Evolutionary conservation across 108 stramenopile genomes (phyloP), one percentile per base, ranked within the genome.

Genomic region (Discostella stelligeroides): DNA sequence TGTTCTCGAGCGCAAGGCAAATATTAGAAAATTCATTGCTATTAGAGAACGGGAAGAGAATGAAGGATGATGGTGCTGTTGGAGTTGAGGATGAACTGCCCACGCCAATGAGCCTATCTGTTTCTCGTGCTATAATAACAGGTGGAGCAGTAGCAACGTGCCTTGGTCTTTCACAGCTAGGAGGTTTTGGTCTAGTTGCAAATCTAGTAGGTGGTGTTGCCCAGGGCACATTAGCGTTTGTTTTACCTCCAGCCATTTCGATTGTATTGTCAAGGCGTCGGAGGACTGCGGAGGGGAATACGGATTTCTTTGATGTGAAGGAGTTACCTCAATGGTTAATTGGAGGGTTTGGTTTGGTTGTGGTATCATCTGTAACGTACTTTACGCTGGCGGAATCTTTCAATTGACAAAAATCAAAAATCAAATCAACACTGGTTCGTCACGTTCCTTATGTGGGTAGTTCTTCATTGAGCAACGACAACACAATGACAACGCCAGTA

Each of bases 121-220:
- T 82, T n/a, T 66, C 71, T 10, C 58, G 76, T 28, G 72, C 76
- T 9, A 59, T 55, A 45, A 43, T 82, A 29, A 77, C 66, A 12
- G 60, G 41, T 21, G 72, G 71, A 30, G 81, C 76, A 34, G 81
- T 82, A 20, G 63, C 45, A 7, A 61, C 60, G 2, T 82, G 73
- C 41, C 72, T 73, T 54, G 71, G 68, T n/a, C 38, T 82, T 25
- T 76, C 81, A 1, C 81, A 77, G 60, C 4, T 82, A 7, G 81
- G 81, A 37, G 81, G 81, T 6, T 82, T 82, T 56, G 76, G 81
- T 2, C 64, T 66, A 7, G 81, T 82, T 29, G 81, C 76, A 0
- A 82, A 82, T 40, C 66, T 82, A 28, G 75, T 82, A 0, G 81
- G 81, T 13, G 81, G 81, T 8, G 60, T 82, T n/a, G 81, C 81